Evolutionary conservation across 2,329 filamentous ascomycete species (phyloP), one percentile per base, ranked within the genome.

Genomic region (Epichloe scottii): DNA sequence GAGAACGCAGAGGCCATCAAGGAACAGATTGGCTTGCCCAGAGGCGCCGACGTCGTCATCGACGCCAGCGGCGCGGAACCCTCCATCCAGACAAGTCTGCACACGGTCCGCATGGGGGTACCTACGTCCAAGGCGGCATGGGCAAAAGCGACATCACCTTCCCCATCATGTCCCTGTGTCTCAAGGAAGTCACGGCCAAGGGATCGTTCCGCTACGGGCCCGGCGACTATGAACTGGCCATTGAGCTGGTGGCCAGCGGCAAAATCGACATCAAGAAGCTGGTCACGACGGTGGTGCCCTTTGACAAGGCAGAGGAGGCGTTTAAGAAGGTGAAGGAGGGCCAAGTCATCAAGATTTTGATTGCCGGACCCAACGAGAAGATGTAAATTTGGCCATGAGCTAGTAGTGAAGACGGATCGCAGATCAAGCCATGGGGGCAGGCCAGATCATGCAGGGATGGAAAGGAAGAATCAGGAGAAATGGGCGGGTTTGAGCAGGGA

Each of bases 141-240:
- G 91, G 91, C 62, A 86, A 85, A 64, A 68, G 81, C 39, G 87
- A 95, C 62, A 90, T 96, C 66, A 86, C 70, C 8, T 95, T 96
- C 73, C 91, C 91, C 48, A 95, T 97, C 65, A 87, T 91, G 79
- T 85, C 87, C 5, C 75, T 94, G 63, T 94, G 89, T 66, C 77
- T 83, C 48, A 96, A 96, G 72, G 91, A 97, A 73, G 75, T 95
- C 48, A 94, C 84, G 11, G 77, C 87, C 45, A 87, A 85, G 63
- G 91, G 91, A 21, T 90, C 84, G 55, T 97, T 97, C 76, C 81
- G 91, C 39, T 97, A 97, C 68, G 84, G 84, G 3, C 79, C 81
- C 50, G 90, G 90, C 19, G 91, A 96, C 68, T 97, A 96, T 69
- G 79, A 83, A 64, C 79, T 90, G 6, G 89, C 89, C 4, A 76